phyloP scores from a whole-genome alignment of 73 alveolate species.

The Stentor coeruleus region DNA sequence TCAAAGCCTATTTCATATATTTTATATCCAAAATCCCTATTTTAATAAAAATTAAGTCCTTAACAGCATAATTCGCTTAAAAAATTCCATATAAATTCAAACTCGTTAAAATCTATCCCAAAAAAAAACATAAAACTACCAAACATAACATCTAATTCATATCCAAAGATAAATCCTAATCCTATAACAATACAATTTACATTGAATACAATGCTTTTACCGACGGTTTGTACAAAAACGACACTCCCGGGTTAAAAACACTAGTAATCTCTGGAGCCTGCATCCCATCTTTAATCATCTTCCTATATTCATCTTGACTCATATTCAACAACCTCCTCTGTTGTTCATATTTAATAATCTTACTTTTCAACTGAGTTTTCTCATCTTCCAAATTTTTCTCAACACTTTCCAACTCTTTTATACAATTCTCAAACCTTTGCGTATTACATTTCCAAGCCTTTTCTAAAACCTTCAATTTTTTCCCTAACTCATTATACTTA shows the following conservation, averaged over 20 bases:
- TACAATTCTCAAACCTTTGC: neutral
- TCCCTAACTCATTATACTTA: neutral
- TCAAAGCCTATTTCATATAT: no score
- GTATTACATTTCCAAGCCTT: no score
- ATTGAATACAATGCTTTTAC: neutral
- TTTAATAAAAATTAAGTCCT: no score
- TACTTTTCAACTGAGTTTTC: neutral
- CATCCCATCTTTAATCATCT: no score
- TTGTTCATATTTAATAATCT: neutral
- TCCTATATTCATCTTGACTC: neutral
- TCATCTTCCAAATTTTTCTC: neutral
- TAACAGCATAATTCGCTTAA: no score
- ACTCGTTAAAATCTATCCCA: no score
- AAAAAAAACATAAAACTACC: no score
- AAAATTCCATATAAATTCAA: no score
- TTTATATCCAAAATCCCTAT: no score
- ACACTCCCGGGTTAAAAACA: neutral
- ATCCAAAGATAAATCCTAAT: no score
- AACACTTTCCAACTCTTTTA: neutral
- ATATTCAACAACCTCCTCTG: neutral
- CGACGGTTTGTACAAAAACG: neutral
- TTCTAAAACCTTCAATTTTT: neutral
- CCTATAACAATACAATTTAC: no score
- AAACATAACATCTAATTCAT: no score
- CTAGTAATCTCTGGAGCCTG: neutral